Conservation (phyloP, 208 protist genomes). For the Zelonia costaricensis region DNA sequence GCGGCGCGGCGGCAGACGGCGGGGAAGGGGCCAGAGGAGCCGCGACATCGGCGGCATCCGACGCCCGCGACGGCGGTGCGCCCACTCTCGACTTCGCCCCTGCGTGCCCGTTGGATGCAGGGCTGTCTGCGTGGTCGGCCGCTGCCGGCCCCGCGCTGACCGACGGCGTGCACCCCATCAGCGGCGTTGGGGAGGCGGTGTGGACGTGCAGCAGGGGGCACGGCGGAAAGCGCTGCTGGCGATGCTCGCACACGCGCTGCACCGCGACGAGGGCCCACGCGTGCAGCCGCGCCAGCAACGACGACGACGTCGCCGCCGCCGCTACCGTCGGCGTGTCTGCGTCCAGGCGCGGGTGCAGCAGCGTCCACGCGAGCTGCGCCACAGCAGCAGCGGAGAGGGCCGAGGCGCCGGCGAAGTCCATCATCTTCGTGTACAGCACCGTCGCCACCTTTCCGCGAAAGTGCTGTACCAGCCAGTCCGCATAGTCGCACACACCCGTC, state of each 20-base stretch:
- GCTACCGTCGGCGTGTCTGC: slow-evolving; percentile 4
- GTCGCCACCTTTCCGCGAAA: slow-evolving; percentile 50
- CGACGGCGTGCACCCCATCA: not conserved
- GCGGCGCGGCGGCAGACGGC: not conserved
- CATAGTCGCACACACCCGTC: slow-evolving; percentile 22
- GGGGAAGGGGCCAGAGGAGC: not conserved
- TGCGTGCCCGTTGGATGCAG: not conserved
- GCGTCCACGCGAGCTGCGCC: slow-evolving; percentile 41
- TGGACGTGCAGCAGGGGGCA: slow-evolving; percentile 15
- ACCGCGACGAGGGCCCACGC: slow-evolving; percentile 14
- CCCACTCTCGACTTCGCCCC: no score
- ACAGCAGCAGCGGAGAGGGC: slow-evolving; percentile 33
- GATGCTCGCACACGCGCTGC: slow-evolving; percentile 8
- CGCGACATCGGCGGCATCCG: not conserved
- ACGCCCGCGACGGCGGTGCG: not conserved
- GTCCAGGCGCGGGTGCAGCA: slow-evolving; percentile 42
- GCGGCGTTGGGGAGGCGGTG: slow-evolving; percentile 10
- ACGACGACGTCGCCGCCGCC: not conserved
- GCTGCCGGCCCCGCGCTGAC: not conserved
- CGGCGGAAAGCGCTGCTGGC: slow-evolving; percentile 4
- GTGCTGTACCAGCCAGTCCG: slow-evolving; percentile 50
- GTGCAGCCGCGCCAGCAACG: slow-evolving; percentile 2
- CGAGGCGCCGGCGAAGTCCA: slow-evolving; percentile 39
- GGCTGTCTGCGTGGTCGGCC: no score
- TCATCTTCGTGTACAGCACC: slow-evolving; percentile 51